These are phyloP conservation scores for Skeletonema marinoi DNA, from an alignment of 108 stramenopile genomes.

Conservation along the genomic window DNA sequence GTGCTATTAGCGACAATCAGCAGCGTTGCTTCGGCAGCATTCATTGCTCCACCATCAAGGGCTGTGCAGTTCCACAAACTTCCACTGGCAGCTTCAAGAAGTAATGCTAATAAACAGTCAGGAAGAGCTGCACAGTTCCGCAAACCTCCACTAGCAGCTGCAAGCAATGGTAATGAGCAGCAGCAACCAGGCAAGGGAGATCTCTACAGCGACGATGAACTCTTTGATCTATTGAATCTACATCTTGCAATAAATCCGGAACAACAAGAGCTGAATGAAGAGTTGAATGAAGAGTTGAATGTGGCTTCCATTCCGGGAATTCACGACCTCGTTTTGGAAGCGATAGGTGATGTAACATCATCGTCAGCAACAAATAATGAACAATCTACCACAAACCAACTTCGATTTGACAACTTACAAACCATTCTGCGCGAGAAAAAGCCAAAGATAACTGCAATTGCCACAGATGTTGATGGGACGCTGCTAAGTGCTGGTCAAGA, in stretches of 20 bases:
- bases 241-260: slow-evolving; percentile 54
- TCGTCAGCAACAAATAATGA: slow-evolving; percentile 8
- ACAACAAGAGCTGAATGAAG: not conserved
- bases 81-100: not conserved
- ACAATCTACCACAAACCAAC: slow-evolving; percentile 14
- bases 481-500: slow-evolving; percentile 62
- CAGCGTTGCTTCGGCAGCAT: not conserved
- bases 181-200: slow-evolving; percentile 56
- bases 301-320: slow-evolving; percentile 40
- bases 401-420: slow-evolving; percentile 13
- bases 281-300: not conserved
- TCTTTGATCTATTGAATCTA: slow-evolving; percentile 54
- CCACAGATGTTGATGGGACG: slow-evolving; percentile 91
- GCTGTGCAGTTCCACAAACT: not conserved
- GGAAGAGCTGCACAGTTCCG: no score
- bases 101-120: not conserved
- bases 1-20: not conserved
- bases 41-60: not conserved
- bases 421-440: slow-evolving; percentile 32
- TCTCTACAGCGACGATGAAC: slow-evolving; percentile 75
- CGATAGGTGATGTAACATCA: slow-evolving; percentile 41
- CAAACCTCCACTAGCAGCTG: not conserved
- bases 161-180: not conserved
- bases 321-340: slow-evolving; percentile 70
- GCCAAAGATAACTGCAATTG: slow-evolving; percentile 64